Evolutionary conservation across 768 basidiomycete genomes (phyloP).

Genomic region (Leccinum rimulosum): DNA sequence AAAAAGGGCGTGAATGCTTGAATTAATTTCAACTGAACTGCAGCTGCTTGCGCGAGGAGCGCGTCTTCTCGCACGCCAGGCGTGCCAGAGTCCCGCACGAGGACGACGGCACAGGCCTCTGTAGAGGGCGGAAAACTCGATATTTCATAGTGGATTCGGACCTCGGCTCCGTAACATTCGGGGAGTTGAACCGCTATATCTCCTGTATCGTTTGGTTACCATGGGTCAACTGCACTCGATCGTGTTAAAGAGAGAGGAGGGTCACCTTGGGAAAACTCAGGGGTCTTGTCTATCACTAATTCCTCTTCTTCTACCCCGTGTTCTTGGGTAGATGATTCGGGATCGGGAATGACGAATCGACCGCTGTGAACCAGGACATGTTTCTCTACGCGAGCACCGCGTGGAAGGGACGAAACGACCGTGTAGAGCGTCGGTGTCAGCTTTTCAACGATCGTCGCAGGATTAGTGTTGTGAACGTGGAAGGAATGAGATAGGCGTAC

Average conservation of each 20-base stretch:
- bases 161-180: slow-evolving; percentile 4
- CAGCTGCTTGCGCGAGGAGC: slow-evolving; percentile 13
- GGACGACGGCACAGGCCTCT: slow-evolving; percentile 45
- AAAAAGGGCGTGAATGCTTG: slow-evolving; percentile 20
- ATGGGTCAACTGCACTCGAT: neutral
- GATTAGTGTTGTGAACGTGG: neutral
- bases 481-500: slow-evolving; percentile 13
- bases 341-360: slow-evolving; percentile 41
- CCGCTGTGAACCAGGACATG: slow-evolving; percentile 74
- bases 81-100: slow-evolving; percentile 33
- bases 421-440: slow-evolving; percentile 52
- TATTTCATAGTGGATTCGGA: slow-evolving; percentile 45
- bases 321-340: slow-evolving; percentile 1
- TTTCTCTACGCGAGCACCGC: slow-evolving; percentile 71
- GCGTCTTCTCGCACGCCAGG: slow-evolving; percentile 2
- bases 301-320: slow-evolving; percentile 42
- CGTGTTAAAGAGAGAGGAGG: neutral
- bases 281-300: slow-evolving; percentile 31
- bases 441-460: slow-evolving; percentile 1
- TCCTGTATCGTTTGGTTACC: slow-evolving; percentile 8
- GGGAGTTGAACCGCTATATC: slow-evolving; percentile 8
- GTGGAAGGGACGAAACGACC: slow-evolving; percentile 64
- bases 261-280: slow-evolving; percentile 43
- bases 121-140: slow-evolving; percentile 41
- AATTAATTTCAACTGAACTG: slow-evolving; percentile 12